Evolutionary conservation across 1,284 basidiomycete genomes (phyloP), one percentile per base, ranked within the genome.

Genomic region (Ganoderma lucidum): DNA sequence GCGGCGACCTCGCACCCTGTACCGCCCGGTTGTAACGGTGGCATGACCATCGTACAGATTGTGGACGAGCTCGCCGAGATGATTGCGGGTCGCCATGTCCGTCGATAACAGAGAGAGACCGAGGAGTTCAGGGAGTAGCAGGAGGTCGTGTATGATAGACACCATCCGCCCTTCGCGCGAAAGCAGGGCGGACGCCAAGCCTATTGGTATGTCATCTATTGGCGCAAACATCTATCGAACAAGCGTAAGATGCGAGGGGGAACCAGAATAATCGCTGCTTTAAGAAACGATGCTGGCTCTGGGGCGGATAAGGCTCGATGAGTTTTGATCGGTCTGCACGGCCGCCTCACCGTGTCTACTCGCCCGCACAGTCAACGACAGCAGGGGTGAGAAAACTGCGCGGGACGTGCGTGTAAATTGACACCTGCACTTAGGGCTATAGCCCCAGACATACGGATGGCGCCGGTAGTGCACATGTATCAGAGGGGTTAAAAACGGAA

Each of bases 81-180:
- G 65, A 59, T 35, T 42, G 58, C 69, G 65, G 66, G 60, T 62
- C 32, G 62, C 65, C 65, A 62, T 66, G 23, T 53, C 48, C 23
- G 23, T 53, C 23, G 48, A 53, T 28, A 53, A 28, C 23, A 56
- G 63, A 42, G 23, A 51, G 59, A 35, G 15, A 55, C 42, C 48
- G 28, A 65, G 64, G 66, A 70, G 45, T 32, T 42, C 55, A 19
- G 48, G 19, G 0, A 19, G 37, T 2, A 9, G 10, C 28, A 32
- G 37, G 56, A 28, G n/a, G 28, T 35, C 39, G n/a, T 41, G 39
- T 41, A 15, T 28, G 59, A 17, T 61, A 30, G 12, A 53, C 9
- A 15, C 59, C n/a, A 39, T 61, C 14, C n/a, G 23, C 14, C 23
- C 35, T n/a, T 59, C 56, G 56, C 37, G 56, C 37, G 41, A 42